Conservation (phyloP, 1,284 basidiomycete species). For the Puccinia triticina region DNA sequence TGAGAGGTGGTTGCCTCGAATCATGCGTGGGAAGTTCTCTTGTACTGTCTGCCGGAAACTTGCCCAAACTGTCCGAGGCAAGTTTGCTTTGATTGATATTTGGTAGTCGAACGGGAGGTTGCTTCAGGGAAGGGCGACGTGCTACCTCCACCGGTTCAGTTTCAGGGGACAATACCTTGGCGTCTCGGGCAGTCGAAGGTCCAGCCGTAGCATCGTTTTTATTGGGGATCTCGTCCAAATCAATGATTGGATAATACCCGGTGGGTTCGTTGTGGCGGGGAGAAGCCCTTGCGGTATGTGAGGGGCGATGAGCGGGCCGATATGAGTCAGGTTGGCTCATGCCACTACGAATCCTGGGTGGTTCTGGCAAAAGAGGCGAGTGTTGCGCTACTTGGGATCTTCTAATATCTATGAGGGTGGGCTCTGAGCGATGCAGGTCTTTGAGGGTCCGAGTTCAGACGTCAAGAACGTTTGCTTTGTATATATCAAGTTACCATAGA, state of each 20-base stretch:
- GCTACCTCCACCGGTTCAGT: background rate
- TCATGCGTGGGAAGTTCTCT: background rate
- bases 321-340: slow-evolving; percentile 29
- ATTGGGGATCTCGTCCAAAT: slow-evolving; percentile 27
- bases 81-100: background rate
- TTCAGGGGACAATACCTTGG: background rate
- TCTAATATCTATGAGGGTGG: background rate
- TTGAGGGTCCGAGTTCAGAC: background rate
- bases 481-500: background rate
- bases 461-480: background rate
- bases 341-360: background rate
- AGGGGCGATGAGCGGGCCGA: slow-evolving; percentile 22
- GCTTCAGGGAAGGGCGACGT: background rate
- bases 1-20: background rate
- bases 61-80: background rate
- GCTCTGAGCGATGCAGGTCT: slow-evolving; percentile 14
- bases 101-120: background rate
- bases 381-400: slow-evolving; percentile 27
- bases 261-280: slow-evolving; percentile 4
- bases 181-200: background rate
- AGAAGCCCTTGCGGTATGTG: background rate
- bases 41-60: too few relatives aligned
- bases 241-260: slow-evolving; percentile 26
- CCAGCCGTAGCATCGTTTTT: background rate
- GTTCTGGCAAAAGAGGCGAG: slow-evolving; percentile 1